Evolutionary conservation across 2,329 filamentous ascomycete species (phyloP), one percentile per base, ranked within the genome.

Genomic region (Claviceps citrina): DNA sequence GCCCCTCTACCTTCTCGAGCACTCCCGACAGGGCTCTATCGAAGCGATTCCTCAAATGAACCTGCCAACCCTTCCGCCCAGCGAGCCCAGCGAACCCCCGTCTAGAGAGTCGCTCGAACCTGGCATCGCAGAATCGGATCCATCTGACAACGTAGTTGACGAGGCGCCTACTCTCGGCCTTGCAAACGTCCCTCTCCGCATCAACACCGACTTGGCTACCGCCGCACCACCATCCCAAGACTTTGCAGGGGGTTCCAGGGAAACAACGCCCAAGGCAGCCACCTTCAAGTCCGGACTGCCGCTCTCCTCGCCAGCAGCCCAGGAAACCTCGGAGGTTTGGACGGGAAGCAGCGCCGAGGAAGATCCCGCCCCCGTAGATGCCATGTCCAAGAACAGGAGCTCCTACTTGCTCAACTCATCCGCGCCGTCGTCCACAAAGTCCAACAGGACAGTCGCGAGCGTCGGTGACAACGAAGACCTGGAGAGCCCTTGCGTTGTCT

Each of bases 1-100:
- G 48, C 87, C 87, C 0, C 63, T 95, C 7, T 89, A 83, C 58
- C 76, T 94, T 18, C 74, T 93, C 6, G 83, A 93, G 56, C 76
- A 64, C 46, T 64, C 63, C 3, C 62, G 66, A 7, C 61, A 64
- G 31, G 57, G 57, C 32, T 51, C 58, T 5, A 49, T 51, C 3
- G 54, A 58, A 22, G 49, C 53, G 18, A 47, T 57, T 20, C 54
- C 66, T 1, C 44, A 42, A 10, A 43, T 44, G 31, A 51, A 62
- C 3, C 56, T 76, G 2, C 71, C 74, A 6, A 68, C 66, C 22
- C 59, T 77, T 12, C 64, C 63, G 5, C 68, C 59, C 2, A 65
- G 61, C 43, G 61, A 63, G 34, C 49, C 57, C 19, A 41, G 39
- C 24, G 39, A 39, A 19, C 36, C 43, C n/a, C 51, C 57, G 13